Conservation (phyloP, 2,329 filamentous ascomycete species). For the Ophidiomyces ophidiicola region DNA sequence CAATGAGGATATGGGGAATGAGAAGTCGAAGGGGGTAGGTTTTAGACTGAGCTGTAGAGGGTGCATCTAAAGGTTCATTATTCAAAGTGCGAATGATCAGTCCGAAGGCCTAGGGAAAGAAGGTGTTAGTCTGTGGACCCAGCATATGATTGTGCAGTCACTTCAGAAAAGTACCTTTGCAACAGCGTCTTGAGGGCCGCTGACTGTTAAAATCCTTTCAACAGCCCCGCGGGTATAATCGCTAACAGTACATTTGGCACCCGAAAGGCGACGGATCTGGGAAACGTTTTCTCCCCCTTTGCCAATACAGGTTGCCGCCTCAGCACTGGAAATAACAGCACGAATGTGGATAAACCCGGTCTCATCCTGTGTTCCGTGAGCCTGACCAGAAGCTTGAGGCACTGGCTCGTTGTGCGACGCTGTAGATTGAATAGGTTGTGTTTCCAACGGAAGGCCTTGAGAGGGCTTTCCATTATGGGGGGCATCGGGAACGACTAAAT, state of each 20-base stretch:
- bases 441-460: constrained; percentile 34
- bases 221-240: constrained; percentile 96
- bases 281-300: constrained; percentile 98
- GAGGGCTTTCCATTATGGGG: constrained; percentile 45
- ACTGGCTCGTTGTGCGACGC: constrained; percentile 42
- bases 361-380: constrained; percentile 60
- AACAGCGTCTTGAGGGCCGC: constrained; percentile 87
- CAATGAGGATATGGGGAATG: constrained; percentile 92
- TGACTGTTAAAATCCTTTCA: constrained; percentile 94
- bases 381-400: constrained; percentile 28
- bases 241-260: constrained; percentile 96
- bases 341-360: constrained; percentile 94
- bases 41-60: constrained; percentile 89
- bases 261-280: constrained; percentile 86
- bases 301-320: constrained; percentile 94
- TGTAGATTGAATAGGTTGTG: constrained; percentile 48
- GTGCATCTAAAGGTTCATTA: constrained; percentile 78
- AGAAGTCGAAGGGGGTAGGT: constrained; percentile 92
- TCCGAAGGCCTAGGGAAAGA: constrained; percentile 63
- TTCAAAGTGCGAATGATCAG: constrained; percentile 96
- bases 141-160: constrained; percentile 17
- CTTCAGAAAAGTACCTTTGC: constrained; percentile 59
- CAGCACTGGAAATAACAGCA: constrained; percentile 91
- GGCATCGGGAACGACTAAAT: constrained; percentile 56
- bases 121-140: not conserved